These are phyloP conservation scores for Capsicum baccatum DNA, from an alignment of 257 asterid genomes.

Conservation along the genomic window DNA sequence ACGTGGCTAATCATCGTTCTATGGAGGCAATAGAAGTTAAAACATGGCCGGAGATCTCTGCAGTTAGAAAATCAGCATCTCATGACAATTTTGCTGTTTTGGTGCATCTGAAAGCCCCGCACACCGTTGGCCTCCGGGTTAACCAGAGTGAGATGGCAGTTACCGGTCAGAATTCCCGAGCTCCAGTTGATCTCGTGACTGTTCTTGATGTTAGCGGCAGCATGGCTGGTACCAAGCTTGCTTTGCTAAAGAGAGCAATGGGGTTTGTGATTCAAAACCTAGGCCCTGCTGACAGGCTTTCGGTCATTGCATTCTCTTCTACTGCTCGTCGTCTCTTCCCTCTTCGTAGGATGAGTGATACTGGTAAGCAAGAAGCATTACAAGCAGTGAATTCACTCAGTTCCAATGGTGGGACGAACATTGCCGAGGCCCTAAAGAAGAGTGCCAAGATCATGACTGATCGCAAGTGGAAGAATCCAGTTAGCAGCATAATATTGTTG, in stretches of 20 bases:
- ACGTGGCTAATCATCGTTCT: conserved; percentile 31
- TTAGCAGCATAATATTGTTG: conserved; percentile 70
- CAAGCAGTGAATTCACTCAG: conserved; percentile 79
- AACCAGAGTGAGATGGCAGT: conserved; percentile 41
- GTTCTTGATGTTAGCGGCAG: conserved; percentile 97
- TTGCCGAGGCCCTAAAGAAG: conserved; percentile 73
- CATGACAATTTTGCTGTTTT: conserved; percentile 60
- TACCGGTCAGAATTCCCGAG: conserved; percentile 54
- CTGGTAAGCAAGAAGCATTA: conserved; percentile 71
- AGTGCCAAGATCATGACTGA: conserved; percentile 78
- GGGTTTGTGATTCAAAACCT: conserved; percentile 85
- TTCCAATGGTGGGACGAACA: conserved; percentile 91
- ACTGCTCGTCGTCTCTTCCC: conserved; percentile 85
- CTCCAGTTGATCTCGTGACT: conserved; percentile 83
- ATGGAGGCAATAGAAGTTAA: conserved; percentile 53
- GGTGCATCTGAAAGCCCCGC: conserved; percentile 82
- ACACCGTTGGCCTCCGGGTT: conserved; percentile 29
- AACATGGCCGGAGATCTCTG: conserved; percentile 69
- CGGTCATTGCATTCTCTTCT: conserved; percentile 87
- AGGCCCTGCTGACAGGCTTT: conserved; percentile 85
- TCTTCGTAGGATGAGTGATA: conserved; percentile 71
- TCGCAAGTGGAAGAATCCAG: conserved; percentile 71
- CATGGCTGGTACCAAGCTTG: conserved; percentile 96
- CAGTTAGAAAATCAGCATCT: conserved; percentile 53
- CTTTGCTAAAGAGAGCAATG: conserved; percentile 88